phyloP scores from a whole-genome alignment of 495 filamentous ascomycete species.

The Tetracladium setigerum region DNA sequence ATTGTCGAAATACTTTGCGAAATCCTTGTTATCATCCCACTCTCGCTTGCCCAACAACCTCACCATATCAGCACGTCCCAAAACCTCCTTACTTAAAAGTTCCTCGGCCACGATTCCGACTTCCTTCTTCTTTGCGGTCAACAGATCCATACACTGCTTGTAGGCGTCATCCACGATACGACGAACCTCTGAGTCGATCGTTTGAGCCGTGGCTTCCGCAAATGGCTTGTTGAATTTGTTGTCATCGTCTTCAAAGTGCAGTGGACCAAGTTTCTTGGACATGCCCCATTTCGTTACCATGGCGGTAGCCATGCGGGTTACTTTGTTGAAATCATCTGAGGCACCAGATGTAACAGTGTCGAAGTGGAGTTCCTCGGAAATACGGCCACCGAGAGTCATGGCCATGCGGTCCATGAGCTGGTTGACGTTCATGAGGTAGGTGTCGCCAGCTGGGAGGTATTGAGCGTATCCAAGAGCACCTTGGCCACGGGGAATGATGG shows the following conservation, averaged over 20 bases:
- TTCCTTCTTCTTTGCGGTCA: slow-evolving; percentile 79
- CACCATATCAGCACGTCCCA: slow-evolving; percentile 84
- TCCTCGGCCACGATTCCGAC: slow-evolving; percentile 90
- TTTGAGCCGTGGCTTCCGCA: slow-evolving; percentile 84
- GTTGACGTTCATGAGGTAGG: slow-evolving; percentile 88
- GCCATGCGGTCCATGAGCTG: slow-evolving; percentile 99
- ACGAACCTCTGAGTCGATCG: slow-evolving; percentile 84
- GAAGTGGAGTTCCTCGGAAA: slow-evolving; percentile 94
- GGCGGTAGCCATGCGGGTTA: slow-evolving; percentile 84
- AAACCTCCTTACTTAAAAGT: slow-evolving; percentile 81
- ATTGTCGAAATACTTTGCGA: slow-evolving; percentile 81
- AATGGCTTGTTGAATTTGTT: slow-evolving; percentile 88
- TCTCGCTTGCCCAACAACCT: slow-evolving; percentile 75
- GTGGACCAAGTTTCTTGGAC: slow-evolving; percentile 83
- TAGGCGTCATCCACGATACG: slow-evolving; percentile 88
- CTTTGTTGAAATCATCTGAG: slow-evolving; percentile 97
- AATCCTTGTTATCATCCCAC: slow-evolving; percentile 79
- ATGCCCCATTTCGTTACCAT: slow-evolving; percentile 99
- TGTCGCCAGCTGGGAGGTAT: slow-evolving; percentile 84
- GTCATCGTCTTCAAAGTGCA: slow-evolving; percentile 77
- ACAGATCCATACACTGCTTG: slow-evolving; percentile 75
- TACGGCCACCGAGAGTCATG: slow-evolving; percentile 93
- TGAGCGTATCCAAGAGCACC: slow-evolving; percentile 94
- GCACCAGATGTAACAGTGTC: slow-evolving; percentile 91
- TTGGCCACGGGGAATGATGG: slow-evolving; percentile 93